Percentiles rank a stretch among this genome's conserved stretches.
Conservation (phyloP, 2,329 filamentous ascomycete species). For the Graphilbum fragrans region DNA sequence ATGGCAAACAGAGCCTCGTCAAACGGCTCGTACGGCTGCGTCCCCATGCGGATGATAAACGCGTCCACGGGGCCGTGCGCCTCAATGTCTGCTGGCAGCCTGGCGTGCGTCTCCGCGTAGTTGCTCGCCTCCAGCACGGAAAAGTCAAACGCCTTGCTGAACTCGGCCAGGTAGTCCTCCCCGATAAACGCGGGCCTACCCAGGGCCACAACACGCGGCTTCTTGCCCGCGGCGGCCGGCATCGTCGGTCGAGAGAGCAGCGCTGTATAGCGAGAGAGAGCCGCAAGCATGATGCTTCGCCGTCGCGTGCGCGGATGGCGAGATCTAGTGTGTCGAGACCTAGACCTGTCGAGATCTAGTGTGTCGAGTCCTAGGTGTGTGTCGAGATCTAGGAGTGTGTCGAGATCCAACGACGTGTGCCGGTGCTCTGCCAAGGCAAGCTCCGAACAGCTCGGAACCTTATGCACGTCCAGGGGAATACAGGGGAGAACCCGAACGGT, state of each 20-base stretch:
- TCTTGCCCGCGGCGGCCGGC: constrained; percentile 7
- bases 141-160: constrained; percentile 24
- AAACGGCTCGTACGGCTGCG: constrained; percentile 34
- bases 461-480: too few species aligned
- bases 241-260: background rate
- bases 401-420: too few species aligned
- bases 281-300: background rate
- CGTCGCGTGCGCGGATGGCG: too few species aligned
- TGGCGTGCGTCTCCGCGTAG: constrained; percentile 20
- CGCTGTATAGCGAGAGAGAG: background rate
- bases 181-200: constrained; percentile 25
- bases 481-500: too few species aligned
- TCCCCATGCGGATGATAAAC: constrained; percentile 37
- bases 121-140: constrained; percentile 24
- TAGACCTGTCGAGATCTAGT: too few species aligned
- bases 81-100: constrained; percentile 23
- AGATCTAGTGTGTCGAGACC: too few species aligned
- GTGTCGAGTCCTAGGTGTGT: too few species aligned
- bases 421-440: too few species aligned
- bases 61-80: constrained; percentile 29
- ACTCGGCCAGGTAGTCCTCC: constrained; percentile 25
- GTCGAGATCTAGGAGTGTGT: too few species aligned
- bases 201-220: constrained; percentile 28
- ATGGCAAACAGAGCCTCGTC: constrained; percentile 27
- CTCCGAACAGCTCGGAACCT: too few species aligned